phyloP scores from a whole-genome alignment of 345 rosid genomes.

The Salix purpurea region DNA sequence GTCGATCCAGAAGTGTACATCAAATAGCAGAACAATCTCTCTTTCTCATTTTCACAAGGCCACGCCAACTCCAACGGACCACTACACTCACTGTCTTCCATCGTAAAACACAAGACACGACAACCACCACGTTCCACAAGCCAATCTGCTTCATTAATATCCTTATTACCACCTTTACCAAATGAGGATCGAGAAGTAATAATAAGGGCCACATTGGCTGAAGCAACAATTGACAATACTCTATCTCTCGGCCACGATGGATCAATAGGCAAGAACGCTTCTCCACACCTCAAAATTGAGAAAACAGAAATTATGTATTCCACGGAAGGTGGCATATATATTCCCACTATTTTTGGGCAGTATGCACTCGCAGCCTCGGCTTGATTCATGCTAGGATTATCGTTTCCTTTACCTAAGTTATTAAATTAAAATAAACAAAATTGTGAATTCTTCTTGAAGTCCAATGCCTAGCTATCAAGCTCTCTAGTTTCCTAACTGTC shows the following conservation, averaged over 20 bases:
- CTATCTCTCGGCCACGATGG: conserved; percentile 85
- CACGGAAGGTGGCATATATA: conserved; percentile 71
- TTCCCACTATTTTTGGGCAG: conserved; percentile 57
- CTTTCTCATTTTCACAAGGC: conserved; percentile 49
- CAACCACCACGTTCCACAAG: conserved; percentile 34
- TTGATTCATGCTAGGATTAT: background rate
- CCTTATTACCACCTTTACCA: conserved; percentile 34
- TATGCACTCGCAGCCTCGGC: conserved; percentile 23
- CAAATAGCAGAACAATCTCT: conserved; percentile 66
- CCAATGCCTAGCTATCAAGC: too few relatives aligned
- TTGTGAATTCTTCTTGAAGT: too few relatives aligned
- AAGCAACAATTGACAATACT: conserved; percentile 47
- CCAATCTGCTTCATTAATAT: conserved; percentile 39
- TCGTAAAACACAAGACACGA: conserved; percentile 46
- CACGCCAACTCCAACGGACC: conserved; percentile 24
- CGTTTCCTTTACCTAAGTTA: too few relatives aligned
- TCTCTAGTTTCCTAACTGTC: background rate
- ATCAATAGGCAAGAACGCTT: conserved; percentile 83
- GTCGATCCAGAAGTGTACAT: conserved; percentile 95
- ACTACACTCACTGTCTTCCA: conserved; percentile 35
- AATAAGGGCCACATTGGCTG: conserved; percentile 49
- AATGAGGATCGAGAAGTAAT: conserved; percentile 47
- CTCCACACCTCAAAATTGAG: conserved; percentile 74
- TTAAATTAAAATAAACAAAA: too few relatives aligned
- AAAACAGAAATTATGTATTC: conserved; percentile 77